Conservation (phyloP, 305 asterid species). For the Euphrasia arctica region DNA sequence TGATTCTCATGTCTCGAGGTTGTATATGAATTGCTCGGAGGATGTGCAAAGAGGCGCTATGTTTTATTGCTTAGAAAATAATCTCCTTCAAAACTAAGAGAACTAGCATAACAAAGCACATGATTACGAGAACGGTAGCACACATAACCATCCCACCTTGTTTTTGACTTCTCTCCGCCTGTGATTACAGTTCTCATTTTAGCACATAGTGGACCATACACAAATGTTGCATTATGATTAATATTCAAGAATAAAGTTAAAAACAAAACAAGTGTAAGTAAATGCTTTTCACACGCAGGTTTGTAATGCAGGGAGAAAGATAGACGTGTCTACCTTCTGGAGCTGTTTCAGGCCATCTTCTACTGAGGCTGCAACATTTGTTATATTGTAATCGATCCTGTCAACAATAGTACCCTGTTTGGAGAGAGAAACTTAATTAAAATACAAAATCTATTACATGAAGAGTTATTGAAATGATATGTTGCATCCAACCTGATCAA, state of each 20-base stretch:
- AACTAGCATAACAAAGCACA: conserved; percentile 83
- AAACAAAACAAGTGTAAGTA: background rate
- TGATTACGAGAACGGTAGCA: conserved; percentile 69
- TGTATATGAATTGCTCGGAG: conserved; percentile 8
- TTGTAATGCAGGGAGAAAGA: background rate
- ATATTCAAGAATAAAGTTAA: background rate
- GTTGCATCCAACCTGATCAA: conserved; percentile 79
- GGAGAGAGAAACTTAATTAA: conserved; percentile 12
- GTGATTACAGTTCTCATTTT: conserved; percentile 29
- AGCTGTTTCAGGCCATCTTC: conserved; percentile 98
- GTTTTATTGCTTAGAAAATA: conserved; percentile 44
- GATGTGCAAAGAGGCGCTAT: conserved; percentile 20
- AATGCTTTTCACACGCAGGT: conserved; percentile 4
- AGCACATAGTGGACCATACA: background rate
- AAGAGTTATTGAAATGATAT: conserved; percentile 26
- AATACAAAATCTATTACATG: conserved; percentile 15
- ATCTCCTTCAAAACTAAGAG: conserved; percentile 77
- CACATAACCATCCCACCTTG: conserved; percentile 97
- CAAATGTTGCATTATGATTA: background rate
- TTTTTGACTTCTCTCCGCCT: conserved; percentile 92
- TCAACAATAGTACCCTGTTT: conserved; percentile 98
- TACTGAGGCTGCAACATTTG: conserved; percentile 89
- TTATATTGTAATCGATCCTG: conserved; percentile 92
- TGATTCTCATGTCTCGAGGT: conserved; percentile 18
- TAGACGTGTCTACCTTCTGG: conserved; percentile 54